A percentile compares a stretch with the other conserved stretches of the same genome.
phyloP scores from a whole-genome alignment of 352 stramenopile genomes.

The Blastocystis sp. region DNA sequence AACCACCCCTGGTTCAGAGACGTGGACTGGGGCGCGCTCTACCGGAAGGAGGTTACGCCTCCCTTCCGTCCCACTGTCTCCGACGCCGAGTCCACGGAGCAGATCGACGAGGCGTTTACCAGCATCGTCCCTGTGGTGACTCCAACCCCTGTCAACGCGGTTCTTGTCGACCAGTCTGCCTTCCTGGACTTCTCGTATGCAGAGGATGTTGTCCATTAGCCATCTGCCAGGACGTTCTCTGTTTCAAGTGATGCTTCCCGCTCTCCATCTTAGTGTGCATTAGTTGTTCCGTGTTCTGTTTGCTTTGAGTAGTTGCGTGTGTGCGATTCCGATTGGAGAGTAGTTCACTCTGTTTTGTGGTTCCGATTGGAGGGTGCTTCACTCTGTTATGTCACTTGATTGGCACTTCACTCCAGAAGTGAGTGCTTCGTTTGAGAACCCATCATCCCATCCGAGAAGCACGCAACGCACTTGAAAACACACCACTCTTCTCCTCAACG shows the following conservation, averaged over 20 bases:
- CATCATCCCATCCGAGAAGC: too few species aligned
- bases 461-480: too few species aligned
- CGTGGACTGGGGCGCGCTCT: constrained; percentile 88
- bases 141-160: constrained; percentile 74
- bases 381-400: too few species aligned
- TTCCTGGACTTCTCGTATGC: constrained; percentile 90
- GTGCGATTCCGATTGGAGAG: too few species aligned
- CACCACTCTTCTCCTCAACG: too few species aligned
- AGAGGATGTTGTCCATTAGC: constrained; percentile 13
- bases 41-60: constrained; percentile 84
- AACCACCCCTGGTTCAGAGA: constrained; percentile 88
- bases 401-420: too few species aligned
- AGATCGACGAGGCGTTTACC: constrained; percentile 90
- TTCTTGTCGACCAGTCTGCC: constrained; percentile 84
- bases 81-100: constrained; percentile 78
- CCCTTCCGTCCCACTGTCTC: constrained; percentile 90
- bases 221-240: not conserved
- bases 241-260: too few species aligned
- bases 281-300: not conserved
- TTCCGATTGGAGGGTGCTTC: too few species aligned
- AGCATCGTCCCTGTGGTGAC: constrained; percentile 86
- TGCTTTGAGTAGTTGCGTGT: not conserved
- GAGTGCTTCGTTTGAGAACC: too few species aligned
- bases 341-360: too few species aligned
- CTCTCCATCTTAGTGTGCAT: too few species aligned